A percentile compares a stretch with the other conserved stretches of the same genome.
Conservation (phyloP, 2,329 filamentous ascomycete species). For the Apiospora malaysiana region DNA sequence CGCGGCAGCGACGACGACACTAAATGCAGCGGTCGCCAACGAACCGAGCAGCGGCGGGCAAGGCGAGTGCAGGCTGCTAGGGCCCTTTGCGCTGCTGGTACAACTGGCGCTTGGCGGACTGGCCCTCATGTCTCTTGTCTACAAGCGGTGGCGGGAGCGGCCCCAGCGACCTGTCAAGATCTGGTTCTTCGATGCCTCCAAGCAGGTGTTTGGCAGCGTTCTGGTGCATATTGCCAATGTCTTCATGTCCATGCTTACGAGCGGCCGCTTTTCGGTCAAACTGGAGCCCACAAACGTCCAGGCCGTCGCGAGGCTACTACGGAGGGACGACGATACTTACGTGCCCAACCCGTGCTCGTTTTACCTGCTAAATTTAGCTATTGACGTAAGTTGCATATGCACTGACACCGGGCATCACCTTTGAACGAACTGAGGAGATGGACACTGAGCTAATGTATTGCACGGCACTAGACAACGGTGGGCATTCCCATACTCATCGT, state of each 20-base stretch:
- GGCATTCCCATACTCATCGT: slow-evolving; percentile 95
- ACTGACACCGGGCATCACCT: slow-evolving; percentile 6
- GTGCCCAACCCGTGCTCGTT: slow-evolving; percentile 94
- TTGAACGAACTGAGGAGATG: neutral
- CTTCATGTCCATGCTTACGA: slow-evolving; percentile 95
- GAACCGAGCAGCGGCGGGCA: slow-evolving; percentile 53
- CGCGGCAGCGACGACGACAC: slow-evolving; percentile 13
- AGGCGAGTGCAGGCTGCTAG: slow-evolving; percentile 86
- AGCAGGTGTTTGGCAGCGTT: slow-evolving; percentile 94
- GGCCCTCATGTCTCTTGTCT: slow-evolving; percentile 85
- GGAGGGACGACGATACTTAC: slow-evolving; percentile 59
- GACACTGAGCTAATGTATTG: slow-evolving; percentile 22
- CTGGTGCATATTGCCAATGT: slow-evolving; percentile 92
- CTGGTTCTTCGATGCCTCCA: slow-evolving; percentile 97
- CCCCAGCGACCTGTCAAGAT: slow-evolving; percentile 93
- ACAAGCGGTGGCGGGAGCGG: slow-evolving; percentile 89
- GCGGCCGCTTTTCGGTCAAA: slow-evolving; percentile 77
- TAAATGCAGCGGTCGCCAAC: slow-evolving; percentile 33
- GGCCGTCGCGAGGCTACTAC: slow-evolving; percentile 44
- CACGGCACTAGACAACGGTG: slow-evolving; percentile 79
- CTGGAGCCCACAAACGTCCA: slow-evolving; percentile 53
- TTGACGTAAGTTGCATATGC: slow-evolving; percentile 74
- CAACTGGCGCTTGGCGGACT: slow-evolving; percentile 85
- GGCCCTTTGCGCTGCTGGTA: slow-evolving; percentile 88
- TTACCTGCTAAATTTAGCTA: slow-evolving; percentile 90